A percentile compares a stretch with the other conserved stretches of the same genome.
These are phyloP conservation scores for Durusdinium trenchii DNA, from an alignment of 73 alveolate genomes.

Conservation along the genomic window DNA sequence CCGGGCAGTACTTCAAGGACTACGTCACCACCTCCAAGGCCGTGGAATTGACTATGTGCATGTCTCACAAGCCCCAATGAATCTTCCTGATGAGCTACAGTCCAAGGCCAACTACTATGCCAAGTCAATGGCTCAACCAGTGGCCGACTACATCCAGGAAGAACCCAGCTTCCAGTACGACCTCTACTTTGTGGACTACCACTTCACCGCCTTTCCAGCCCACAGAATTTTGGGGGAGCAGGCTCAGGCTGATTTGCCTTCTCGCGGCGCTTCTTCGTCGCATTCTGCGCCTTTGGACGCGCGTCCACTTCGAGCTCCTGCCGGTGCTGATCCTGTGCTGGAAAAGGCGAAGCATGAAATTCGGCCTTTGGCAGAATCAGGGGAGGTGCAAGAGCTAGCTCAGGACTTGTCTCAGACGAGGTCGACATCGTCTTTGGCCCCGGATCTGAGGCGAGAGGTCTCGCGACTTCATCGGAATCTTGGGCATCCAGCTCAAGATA, in stretches of 20 bases:
- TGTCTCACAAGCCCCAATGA: neutral
- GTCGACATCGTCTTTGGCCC: neutral
- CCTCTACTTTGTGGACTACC: too few relatives aligned
- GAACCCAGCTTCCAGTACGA: neutral
- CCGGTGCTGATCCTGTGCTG: neutral
- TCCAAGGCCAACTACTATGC: neutral
- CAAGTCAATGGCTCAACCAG: neutral
- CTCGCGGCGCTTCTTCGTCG: too few relatives aligned
- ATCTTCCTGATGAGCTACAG: neutral
- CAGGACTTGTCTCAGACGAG: neutral
- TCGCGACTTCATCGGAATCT: neutral
- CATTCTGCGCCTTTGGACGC: too few relatives aligned
- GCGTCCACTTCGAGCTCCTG: too few relatives aligned
- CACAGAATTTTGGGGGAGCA: conserved; percentile 40
- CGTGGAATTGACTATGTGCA: neutral
- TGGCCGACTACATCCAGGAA: neutral
- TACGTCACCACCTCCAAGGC: neutral
- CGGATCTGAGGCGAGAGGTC: conserved; percentile 15
- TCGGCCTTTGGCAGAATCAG: neutral
- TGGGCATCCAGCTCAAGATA: neutral
- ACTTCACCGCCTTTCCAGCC: conserved; percentile 25
- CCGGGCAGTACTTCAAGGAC: neutral
- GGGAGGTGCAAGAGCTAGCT: neutral
- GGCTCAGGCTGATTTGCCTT: neutral
- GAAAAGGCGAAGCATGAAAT: neutral